Evolutionary conservation across 208 protist genomes (phyloP).

Genomic region (Crithidia acanthocephali): DNA sequence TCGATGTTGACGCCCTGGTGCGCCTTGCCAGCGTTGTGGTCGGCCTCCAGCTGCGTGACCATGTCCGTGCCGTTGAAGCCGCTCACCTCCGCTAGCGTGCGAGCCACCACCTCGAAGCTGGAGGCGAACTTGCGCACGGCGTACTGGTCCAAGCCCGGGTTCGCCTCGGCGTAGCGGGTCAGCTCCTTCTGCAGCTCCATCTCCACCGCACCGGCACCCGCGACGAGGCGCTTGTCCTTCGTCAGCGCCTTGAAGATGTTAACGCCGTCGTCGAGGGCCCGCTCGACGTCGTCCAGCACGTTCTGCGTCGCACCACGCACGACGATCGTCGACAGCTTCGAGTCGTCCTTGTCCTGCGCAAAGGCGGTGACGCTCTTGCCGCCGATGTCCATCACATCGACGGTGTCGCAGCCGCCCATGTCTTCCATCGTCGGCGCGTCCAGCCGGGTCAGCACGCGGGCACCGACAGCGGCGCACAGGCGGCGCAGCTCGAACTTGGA

Average conservation of each 20-base stretch:
- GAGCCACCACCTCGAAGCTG: constrained; percentile 97
- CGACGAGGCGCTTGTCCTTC: constrained; percentile 95
- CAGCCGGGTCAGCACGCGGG: constrained; percentile 94
- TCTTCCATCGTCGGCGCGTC: constrained; percentile 95
- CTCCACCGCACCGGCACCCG: constrained; percentile 98
- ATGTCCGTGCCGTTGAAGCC: constrained; percentile 96
- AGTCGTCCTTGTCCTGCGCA: constrained; percentile 92
- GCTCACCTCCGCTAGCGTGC: constrained; percentile 98
- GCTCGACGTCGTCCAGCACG: constrained; percentile 98
- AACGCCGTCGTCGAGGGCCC: constrained; percentile 98
- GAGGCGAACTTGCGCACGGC: constrained; percentile 98
- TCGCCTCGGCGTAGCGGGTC: constrained; percentile 86
- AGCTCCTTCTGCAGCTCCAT: constrained; percentile 95
- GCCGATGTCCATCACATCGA: constrained; percentile 97
- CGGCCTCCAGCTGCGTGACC: constrained; percentile 96
- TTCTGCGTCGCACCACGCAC: constrained; percentile 98
- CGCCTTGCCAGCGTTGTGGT: constrained; percentile 93
- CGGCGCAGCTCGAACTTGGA: constrained; percentile 99
- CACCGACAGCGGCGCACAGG: constrained; percentile 97
- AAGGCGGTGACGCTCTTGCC: constrained; percentile 96
- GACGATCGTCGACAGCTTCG: constrained; percentile 98
- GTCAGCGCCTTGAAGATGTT: constrained; percentile 98
- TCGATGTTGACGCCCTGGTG: constrained; percentile 96
- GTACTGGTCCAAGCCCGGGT: constrained; percentile 98
- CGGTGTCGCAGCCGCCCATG: constrained; percentile 95